Evolutionary conservation across 2,329 filamentous ascomycete species (phyloP).

Genomic region (Colletotrichum sp.): DNA sequence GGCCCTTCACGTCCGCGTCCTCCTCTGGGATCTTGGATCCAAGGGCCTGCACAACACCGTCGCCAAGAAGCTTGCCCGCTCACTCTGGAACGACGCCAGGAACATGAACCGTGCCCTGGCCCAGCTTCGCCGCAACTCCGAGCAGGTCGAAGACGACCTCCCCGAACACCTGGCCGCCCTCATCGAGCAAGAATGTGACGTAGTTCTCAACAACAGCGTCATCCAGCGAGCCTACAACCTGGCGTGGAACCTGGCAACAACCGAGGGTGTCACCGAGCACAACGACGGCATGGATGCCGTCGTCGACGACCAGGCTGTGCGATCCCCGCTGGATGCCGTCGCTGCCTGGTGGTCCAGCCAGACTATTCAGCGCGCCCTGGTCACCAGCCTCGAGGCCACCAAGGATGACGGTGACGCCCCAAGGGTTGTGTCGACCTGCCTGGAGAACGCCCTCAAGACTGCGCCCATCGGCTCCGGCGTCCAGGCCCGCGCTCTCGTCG

Average conservation of each 20-base stretch:
- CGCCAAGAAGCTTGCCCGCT: slow-evolving; percentile 74
- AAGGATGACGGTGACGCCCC: slow-evolving; percentile 50
- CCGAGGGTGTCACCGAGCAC: slow-evolving; percentile 64
- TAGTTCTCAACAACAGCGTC: slow-evolving; percentile 78
- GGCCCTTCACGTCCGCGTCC: slow-evolving; percentile 86
- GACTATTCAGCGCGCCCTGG: slow-evolving; percentile 72
- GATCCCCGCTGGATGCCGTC: slow-evolving; percentile 86
- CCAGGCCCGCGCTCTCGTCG: slow-evolving; percentile 63
- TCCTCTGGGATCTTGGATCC: slow-evolving; percentile 79
- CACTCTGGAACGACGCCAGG: slow-evolving; percentile 83
- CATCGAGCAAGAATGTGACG: slow-evolving; percentile 79
- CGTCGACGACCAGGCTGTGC: slow-evolving; percentile 83
- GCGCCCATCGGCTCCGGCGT: slow-evolving; percentile 82
- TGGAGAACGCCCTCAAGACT: slow-evolving; percentile 72
- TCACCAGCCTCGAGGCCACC: slow-evolving; percentile 62
- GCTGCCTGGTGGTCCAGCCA: slow-evolving; percentile 88
- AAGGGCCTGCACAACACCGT: slow-evolving; percentile 71
- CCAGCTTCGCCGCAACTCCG: slow-evolving; percentile 46
- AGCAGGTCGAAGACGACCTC: slow-evolving; percentile 67
- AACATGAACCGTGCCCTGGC: slow-evolving; percentile 59
- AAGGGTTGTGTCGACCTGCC: slow-evolving; percentile 47
- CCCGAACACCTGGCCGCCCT: slow-evolving; percentile 79
- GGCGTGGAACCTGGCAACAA: slow-evolving; percentile 83
- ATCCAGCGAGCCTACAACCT: slow-evolving; percentile 88
- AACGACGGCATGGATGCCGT: slow-evolving; percentile 82